Evolutionary conservation across 495 filamentous ascomycete genomes (phyloP).

Genomic region (Amphirosellinia nigrospora): DNA sequence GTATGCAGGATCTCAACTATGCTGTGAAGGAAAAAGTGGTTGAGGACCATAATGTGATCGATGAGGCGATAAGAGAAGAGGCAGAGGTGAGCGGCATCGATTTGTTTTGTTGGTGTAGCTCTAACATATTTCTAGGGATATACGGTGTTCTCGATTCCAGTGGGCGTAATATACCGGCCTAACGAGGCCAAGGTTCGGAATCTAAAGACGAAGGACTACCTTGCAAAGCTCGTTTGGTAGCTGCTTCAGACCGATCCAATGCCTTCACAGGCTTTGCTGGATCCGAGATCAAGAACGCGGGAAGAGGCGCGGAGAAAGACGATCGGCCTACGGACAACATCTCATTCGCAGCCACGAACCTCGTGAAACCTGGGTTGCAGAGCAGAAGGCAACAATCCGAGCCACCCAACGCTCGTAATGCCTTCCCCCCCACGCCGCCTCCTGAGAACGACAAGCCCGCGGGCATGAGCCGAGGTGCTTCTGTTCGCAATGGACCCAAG

Average conservation of each 20-base stretch:
- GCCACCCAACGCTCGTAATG: conserved; percentile 75
- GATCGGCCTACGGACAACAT: conserved; percentile 79
- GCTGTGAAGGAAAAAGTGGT: conserved; percentile 97
- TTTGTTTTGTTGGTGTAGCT: neutral
- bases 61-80: conserved; percentile 91
- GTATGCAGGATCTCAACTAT: conserved; percentile 88
- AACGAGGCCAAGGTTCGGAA: conserved; percentile 99
- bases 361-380: conserved; percentile 81
- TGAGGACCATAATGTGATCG: conserved; percentile 94
- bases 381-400: conserved; percentile 87
- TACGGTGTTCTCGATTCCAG: conserved; percentile 98
- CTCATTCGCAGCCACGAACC: conserved; percentile 87
- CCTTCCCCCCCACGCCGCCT: conserved; percentile 95
- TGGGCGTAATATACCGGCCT: conserved; percentile 91
- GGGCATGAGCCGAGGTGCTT: conserved; percentile 56
- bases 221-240: conserved; percentile 92
- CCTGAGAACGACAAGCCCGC: conserved; percentile 76
- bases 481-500: conserved; percentile 60
- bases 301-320: conserved; percentile 57
- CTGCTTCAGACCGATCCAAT: conserved; percentile 80
- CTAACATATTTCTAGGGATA: conserved; percentile 71
- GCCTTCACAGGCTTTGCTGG: conserved; percentile 79
- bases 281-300: conserved; percentile 69
- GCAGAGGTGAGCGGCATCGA: conserved; percentile 71
- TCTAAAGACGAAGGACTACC: conserved; percentile 93